phyloP scores from a whole-genome alignment of 106 monocot species.

The Dendrobium catenatum region DNA sequence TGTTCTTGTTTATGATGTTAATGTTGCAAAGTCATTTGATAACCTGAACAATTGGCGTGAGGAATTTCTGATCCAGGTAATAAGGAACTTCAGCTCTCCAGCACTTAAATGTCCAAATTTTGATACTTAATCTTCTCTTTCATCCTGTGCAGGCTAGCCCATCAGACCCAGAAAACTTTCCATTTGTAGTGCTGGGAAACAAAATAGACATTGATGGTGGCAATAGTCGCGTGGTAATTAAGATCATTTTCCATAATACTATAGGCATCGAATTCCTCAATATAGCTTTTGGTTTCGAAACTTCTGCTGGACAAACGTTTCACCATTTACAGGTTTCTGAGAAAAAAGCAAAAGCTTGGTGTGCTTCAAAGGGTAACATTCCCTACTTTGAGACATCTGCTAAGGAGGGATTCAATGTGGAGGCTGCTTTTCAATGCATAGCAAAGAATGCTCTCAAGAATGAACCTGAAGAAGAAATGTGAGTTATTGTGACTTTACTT shows the following conservation, averaged over 20 bases:
- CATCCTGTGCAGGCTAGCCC: constrained; percentile 42
- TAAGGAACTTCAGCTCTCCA: background rate
- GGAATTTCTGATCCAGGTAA: constrained; percentile 60
- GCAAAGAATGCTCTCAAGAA: constrained; percentile 78
- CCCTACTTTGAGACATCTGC: constrained; percentile 86
- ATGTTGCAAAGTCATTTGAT: constrained; percentile 78
- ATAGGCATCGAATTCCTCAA: background rate
- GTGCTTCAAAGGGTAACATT: constrained; percentile 78
- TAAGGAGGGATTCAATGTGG: constrained; percentile 70
- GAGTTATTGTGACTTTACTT: constrained; percentile 14
- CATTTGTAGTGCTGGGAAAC: constrained; percentile 65
- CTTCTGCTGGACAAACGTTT: background rate
- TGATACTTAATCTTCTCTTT: background rate
- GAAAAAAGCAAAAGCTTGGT: constrained; percentile 67
- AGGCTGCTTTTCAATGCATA: constrained; percentile 77
- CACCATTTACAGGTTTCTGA: constrained; percentile 49
- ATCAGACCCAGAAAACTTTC: constrained; percentile 61
- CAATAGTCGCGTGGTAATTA: constrained; percentile 54
- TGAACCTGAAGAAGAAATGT: constrained; percentile 85
- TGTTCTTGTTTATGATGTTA: constrained; percentile 90
- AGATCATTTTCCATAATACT: background rate
- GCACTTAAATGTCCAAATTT: background rate
- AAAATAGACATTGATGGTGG: constrained; percentile 64
- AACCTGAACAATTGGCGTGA: constrained; percentile 85
- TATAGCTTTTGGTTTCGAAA: background rate